phyloP scores from a whole-genome alignment of 495 filamentous ascomycete genomes.

The Penicillium angulare region DNA sequence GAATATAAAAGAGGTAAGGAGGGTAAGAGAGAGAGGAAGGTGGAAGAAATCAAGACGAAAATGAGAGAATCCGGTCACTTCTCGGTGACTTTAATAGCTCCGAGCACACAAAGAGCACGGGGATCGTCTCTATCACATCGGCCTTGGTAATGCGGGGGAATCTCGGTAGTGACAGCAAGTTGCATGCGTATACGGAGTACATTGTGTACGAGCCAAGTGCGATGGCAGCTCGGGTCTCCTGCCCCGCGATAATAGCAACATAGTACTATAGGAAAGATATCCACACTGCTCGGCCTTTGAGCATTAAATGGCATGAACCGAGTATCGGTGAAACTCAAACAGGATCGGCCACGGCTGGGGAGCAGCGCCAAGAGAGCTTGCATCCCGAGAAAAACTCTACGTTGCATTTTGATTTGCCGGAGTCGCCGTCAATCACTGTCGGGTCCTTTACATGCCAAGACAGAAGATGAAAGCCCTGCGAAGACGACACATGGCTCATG shows the following conservation, averaged over 20 bases:
- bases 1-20: background rate
- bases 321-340: constrained; percentile 11
- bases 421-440: constrained; percentile 6
- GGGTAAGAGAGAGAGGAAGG: background rate
- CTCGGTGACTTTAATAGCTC: constrained; percentile 8
- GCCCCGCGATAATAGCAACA: background rate
- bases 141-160: background rate
- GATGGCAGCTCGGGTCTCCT: background rate
- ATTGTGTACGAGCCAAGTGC: too few relatives aligned
- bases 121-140: background rate
- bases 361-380: constrained; percentile 27
- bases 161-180: background rate
- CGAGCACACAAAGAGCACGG: background rate
- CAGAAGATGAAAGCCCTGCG: background rate
- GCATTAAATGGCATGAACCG: constrained; percentile 3
- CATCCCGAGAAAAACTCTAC: constrained; percentile 7
- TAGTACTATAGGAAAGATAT: too few relatives aligned
- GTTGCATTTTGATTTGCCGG: constrained; percentile 16
- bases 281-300: too few relatives aligned
- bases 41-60: background rate
- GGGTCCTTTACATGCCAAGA: background rate
- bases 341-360: constrained; percentile 16
- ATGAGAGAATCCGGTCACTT: too few relatives aligned
- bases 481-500: background rate
- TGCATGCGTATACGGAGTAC: background rate